These are phyloP conservation scores for Pseudocercospora fuligena DNA, from an alignment of 2,329 filamentous ascomycete species.

Conservation along the genomic window DNA sequence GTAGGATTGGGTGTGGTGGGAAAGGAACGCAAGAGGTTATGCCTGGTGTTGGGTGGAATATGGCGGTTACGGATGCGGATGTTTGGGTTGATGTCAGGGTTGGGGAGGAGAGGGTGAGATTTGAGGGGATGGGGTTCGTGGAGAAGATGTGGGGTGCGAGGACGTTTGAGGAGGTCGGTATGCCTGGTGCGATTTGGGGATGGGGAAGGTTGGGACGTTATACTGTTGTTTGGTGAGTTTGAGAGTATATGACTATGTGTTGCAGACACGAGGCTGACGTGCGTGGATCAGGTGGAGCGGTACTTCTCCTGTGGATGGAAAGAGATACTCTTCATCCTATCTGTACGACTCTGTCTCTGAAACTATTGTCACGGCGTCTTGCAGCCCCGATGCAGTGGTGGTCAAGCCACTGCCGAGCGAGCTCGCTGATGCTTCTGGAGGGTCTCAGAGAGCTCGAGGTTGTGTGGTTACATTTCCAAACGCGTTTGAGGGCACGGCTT, in stretches of 20 bases:
- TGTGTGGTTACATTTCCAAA: background rate
- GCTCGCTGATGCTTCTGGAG: background rate
- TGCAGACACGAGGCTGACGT: background rate
- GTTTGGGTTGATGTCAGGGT: background rate
- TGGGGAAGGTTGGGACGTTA: background rate
- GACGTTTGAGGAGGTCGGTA: background rate
- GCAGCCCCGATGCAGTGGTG: background rate
- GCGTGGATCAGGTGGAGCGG: background rate
- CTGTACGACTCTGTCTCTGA: background rate
- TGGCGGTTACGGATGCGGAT: constrained; percentile 1
- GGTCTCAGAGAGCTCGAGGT: background rate
- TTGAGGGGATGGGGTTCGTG: background rate
- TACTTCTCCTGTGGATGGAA: background rate
- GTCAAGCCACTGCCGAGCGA: background rate
- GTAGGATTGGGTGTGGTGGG: too few species aligned
- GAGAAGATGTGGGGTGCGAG: background rate
- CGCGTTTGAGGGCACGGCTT: background rate
- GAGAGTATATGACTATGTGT: background rate
- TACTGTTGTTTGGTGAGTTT: background rate
- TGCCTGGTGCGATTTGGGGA: background rate
- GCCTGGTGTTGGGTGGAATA: constrained; percentile 4
- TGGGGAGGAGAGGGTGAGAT: background rate
- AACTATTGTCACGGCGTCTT: background rate
- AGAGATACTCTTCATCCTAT: background rate
- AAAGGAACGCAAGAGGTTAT: background rate